Conservation (phyloP, 2,329 filamentous ascomycete species). For the Lomentospora prolificans region DNA sequence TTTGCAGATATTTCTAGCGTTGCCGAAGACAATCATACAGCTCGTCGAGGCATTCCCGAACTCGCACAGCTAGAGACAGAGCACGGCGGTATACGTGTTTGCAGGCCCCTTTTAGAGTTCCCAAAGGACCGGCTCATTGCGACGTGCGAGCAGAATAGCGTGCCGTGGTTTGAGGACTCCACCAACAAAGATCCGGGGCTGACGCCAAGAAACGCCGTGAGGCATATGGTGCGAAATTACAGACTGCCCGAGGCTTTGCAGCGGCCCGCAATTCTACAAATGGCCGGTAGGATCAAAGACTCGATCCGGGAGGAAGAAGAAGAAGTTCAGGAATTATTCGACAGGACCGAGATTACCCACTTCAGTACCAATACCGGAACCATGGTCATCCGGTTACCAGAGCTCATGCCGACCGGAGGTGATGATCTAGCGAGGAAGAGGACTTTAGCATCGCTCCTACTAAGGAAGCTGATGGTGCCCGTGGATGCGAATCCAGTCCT, state of each 20-base stretch:
- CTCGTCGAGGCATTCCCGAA: background rate
- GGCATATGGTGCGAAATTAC: slow-evolving; percentile 50
- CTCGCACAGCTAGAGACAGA: slow-evolving; percentile 33
- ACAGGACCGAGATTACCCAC: slow-evolving; percentile 32
- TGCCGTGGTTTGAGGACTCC: slow-evolving; percentile 74
- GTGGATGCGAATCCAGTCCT: slow-evolving; percentile 38
- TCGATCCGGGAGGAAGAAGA: slow-evolving; percentile 34
- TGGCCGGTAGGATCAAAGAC: slow-evolving; percentile 43
- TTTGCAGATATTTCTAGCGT: background rate
- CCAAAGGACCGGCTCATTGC: slow-evolving; percentile 63
- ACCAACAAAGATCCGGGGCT: slow-evolving; percentile 73
- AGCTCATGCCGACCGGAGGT: slow-evolving; percentile 13
- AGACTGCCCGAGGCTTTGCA: slow-evolving; percentile 61
- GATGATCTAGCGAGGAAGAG: slow-evolving; percentile 1
- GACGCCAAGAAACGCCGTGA: slow-evolving; percentile 72
- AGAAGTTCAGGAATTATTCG: slow-evolving; percentile 46
- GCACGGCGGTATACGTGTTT: slow-evolving; percentile 54
- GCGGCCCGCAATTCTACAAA: slow-evolving; percentile 49
- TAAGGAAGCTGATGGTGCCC: slow-evolving; percentile 38
- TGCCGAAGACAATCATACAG: background rate
- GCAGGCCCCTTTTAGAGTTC: slow-evolving; percentile 62
- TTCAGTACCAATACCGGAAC: slow-evolving; percentile 40
- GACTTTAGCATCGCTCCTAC: slow-evolving; percentile 31
- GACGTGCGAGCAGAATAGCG: slow-evolving; percentile 57
- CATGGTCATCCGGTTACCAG: slow-evolving; percentile 34